phyloP scores from a whole-genome alignment of 805 yeast species.

The Myxozyma neotropica region DNA sequence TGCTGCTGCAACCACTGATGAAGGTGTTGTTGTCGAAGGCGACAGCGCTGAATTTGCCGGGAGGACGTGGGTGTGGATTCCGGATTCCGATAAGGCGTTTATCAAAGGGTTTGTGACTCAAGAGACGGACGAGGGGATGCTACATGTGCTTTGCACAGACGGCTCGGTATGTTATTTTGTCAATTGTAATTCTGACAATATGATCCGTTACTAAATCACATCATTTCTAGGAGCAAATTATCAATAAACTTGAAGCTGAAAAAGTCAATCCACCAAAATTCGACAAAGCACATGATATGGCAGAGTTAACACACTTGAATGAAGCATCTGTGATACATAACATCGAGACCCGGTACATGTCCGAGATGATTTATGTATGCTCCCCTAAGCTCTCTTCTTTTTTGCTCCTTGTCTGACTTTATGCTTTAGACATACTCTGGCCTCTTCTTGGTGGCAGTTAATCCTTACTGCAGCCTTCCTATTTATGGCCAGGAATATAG shows the following conservation, averaged over 20 bases:
- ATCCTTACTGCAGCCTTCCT: slow-evolving; percentile 78
- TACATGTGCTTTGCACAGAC: slow-evolving; percentile 49
- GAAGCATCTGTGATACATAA: slow-evolving; percentile 96
- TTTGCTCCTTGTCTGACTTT: neutral
- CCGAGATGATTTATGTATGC: slow-evolving; percentile 59
- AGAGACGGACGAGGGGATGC: slow-evolving; percentile 43
- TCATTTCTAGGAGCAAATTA: slow-evolving; percentile 42
- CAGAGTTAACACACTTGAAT: slow-evolving; percentile 88
- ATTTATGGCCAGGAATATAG: slow-evolving; percentile 67
- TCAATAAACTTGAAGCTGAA: slow-evolving; percentile 52
- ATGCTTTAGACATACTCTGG: slow-evolving; percentile 93
- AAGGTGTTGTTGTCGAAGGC: slow-evolving; percentile 16
- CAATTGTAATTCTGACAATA: neutral
- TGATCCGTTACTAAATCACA: slow-evolving; percentile 30
- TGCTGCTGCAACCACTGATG: neutral
- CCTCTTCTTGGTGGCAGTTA: slow-evolving; percentile 88
- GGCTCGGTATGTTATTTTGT: slow-evolving; percentile 41
- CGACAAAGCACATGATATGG: slow-evolving; percentile 92
- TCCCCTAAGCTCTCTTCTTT: neutral
- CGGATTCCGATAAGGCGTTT: slow-evolving; percentile 60
- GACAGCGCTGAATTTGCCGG: slow-evolving; percentile 41
- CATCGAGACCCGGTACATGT: slow-evolving; percentile 70
- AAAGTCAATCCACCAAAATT: slow-evolving; percentile 87
- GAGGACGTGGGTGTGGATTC: slow-evolving; percentile 78
- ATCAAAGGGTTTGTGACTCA: slow-evolving; percentile 61